These are phyloP conservation scores for Penicillium robsamsonii DNA, from an alignment of 495 filamentous ascomycete genomes.

Conservation along the genomic window DNA sequence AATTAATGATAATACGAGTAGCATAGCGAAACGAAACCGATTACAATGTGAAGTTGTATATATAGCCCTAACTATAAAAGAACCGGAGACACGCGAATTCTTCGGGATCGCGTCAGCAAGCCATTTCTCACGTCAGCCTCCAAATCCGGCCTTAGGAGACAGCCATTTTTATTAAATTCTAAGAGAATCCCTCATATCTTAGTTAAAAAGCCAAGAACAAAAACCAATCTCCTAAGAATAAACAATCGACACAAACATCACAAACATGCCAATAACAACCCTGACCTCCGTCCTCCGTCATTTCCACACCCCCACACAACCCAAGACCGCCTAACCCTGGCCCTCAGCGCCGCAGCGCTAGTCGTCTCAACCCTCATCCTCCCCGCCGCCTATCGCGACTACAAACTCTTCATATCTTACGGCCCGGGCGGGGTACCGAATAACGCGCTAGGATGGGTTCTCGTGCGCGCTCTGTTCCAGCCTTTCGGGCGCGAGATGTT, in stretches of 20 bases:
- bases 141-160: not conserved
- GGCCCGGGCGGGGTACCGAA: conserved; percentile 35
- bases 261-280: conserved; percentile 17
- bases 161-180: not conserved
- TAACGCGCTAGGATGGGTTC: conserved; percentile 37
- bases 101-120: conserved; percentile 6
- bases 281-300: conserved; percentile 12
- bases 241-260: not conserved
- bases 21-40: conserved; percentile 1
- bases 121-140: conserved; percentile 4
- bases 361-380: conserved; percentile 24
- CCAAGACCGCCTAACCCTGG: conserved; percentile 17
- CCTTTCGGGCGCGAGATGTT: conserved; percentile 35
- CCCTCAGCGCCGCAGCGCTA: conserved; percentile 23
- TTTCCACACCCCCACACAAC: conserved; percentile 10
- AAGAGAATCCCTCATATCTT: not conserved
- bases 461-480: conserved; percentile 26
- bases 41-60: not conserved
- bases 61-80: not conserved
- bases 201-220: not conserved
- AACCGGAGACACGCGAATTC: conserved; percentile 2
- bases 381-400: conserved; percentile 34
- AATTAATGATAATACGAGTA: conserved; percentile 13
- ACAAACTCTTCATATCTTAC: conserved; percentile 32
- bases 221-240: not conserved